Evolutionary conservation across 768 basidiomycete species (phyloP).

Genomic region (Psilocybe cyanescens): DNA sequence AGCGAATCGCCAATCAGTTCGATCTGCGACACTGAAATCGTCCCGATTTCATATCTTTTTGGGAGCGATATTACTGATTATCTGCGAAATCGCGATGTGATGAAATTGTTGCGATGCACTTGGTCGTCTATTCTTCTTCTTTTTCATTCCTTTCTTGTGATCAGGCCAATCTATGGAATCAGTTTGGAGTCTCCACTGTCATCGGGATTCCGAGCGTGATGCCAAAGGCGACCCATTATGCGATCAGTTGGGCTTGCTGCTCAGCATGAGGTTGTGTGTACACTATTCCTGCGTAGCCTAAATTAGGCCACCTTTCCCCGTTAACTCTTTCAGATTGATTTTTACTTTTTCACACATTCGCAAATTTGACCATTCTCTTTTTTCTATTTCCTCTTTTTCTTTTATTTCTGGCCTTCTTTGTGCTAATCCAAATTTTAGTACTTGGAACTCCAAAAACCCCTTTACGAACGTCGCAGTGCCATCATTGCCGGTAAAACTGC

Average conservation of each 20-base stretch:
- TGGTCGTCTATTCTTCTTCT: background rate
- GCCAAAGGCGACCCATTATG: background rate
- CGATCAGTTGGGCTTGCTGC: background rate
- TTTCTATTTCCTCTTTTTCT: background rate
- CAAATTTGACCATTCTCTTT: background rate
- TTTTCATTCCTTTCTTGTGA: background rate
- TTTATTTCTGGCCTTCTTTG: background rate
- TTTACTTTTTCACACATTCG: background rate
- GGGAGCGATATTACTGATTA: constrained; percentile 6
- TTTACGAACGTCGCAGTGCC: constrained; percentile 84
- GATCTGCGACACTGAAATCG: background rate
- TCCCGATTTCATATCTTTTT: background rate
- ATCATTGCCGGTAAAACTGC: constrained; percentile 80
- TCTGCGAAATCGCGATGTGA: constrained; percentile 9
- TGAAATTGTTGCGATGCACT: background rate
- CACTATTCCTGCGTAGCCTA: background rate
- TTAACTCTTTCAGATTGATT: background rate
- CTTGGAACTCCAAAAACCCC: constrained; percentile 74
- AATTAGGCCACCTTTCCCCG: background rate
- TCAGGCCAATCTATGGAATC: background rate
- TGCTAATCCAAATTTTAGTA: constrained; percentile 47
- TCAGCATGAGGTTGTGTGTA: background rate
- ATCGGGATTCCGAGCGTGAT: background rate
- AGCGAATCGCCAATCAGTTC: background rate
- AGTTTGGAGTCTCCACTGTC: background rate